Evolutionary conservation across 2,329 filamentous ascomycete species (phyloP).

Genomic region (Fusarium beomiforme): DNA sequence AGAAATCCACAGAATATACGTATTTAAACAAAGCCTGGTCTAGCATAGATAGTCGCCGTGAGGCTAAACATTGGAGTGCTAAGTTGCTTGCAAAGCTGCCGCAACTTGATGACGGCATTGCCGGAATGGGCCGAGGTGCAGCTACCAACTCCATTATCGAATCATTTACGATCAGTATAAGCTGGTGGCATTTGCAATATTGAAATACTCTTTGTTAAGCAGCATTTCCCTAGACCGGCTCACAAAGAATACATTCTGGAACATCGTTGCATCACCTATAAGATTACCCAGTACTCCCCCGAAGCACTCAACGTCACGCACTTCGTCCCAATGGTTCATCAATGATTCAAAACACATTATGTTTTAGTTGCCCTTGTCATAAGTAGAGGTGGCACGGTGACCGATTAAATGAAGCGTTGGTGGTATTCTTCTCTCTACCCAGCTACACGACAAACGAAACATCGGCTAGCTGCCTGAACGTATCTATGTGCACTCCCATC

Average conservation of each 20-base stretch:
- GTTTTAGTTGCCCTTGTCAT: slow-evolving; percentile 43
- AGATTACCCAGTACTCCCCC: background rate
- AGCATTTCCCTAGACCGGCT: background rate
- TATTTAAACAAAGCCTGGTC: background rate
- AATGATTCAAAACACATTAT: slow-evolving; percentile 30
- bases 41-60: background rate
- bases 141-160: background rate
- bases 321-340: slow-evolving; percentile 3
- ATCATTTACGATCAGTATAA: background rate
- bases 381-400: slow-evolving; percentile 42
- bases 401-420: slow-evolving; percentile 36
- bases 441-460: slow-evolving; percentile 42
- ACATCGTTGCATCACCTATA: background rate
- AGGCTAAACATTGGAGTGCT: background rate
- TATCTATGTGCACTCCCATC: slow-evolving; percentile 27
- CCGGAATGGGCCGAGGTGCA: background rate
- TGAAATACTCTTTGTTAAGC: background rate
- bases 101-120: slow-evolving; percentile 23
- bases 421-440: slow-evolving; percentile 41
- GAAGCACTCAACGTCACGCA: background rate
- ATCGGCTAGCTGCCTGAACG: slow-evolving; percentile 19
- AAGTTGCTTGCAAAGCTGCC: background rate
- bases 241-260: background rate
- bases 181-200: background rate
- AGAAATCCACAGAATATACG: background rate